Base-by-base conservation (phyloP, 2,329 filamentous ascomycete genomes). In the Cladosporium cucumerinum region DNA sequence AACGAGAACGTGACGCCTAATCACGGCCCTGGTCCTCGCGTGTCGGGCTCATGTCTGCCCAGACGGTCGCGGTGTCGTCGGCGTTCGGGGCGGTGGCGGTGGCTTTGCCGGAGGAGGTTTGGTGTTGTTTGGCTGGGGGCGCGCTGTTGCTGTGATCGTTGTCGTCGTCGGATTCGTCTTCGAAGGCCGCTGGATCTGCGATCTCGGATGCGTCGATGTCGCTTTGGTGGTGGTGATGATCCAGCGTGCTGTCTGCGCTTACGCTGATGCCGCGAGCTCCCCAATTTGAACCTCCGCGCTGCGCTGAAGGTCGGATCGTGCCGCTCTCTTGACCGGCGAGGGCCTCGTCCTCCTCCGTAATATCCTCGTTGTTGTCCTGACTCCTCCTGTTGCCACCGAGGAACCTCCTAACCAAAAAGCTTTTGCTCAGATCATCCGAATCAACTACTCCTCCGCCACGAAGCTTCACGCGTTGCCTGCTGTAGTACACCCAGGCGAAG, bases 401-500 rank as follows among this genome's bases (percentile, higher is more conserved):
- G 69, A 97, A 87, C 59, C 88, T 86, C 69, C 86, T 86, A 11
- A 97, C 86, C 30, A 98, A 82, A 88, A 93, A 97, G 68, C 93
- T 91, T 64, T 91, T 88, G 68, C 88, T 85, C 74, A 96, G 82
- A 75, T 98, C 94, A 69, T 97, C 93, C 4, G 89, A 89, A 74
- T 98, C 94, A 16, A 98, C 92, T 21, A 97, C 84, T 7, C 92
- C 92, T 52, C 94, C 94, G 69, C 87, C 89, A 67, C 94, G 86
- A 18, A 98, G 87, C 87, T 97, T 97, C 74, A 98, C 93, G 65
- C 93, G 87, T 81, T 97, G 94, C 68, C 94, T 86, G 12, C 90
- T 91, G 81, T 91, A 97, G 82, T 98, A 98, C 1, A 98, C 93
- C 93, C 93, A 97, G 39, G 92, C 93, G 75, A 98, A 98, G 78